Conservation (phyloP, 2,329 filamentous ascomycete genomes). For the Ophiocordyceps unilateralis region DNA sequence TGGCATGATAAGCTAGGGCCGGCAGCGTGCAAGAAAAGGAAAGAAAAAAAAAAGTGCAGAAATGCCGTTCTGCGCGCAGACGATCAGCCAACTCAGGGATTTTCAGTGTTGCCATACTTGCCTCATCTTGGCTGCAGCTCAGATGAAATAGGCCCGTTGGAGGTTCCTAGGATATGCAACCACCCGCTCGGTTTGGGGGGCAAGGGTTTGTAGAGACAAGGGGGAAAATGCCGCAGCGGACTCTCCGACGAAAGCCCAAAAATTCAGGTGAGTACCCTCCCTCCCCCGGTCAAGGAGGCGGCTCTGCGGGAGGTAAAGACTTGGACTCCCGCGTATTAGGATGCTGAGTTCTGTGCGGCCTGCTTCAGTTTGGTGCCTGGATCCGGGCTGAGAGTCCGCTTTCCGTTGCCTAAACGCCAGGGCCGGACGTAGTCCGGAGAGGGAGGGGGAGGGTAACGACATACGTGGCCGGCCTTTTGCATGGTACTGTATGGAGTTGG, state of each 20-base stretch:
- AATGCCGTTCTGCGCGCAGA: background rate
- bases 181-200: background rate
- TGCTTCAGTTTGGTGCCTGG: no score
- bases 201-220: background rate
- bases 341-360: no score
- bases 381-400: no score
- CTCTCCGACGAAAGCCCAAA: background rate
- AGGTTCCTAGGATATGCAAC: background rate
- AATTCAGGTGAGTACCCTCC: no score
- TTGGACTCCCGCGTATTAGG: no score
- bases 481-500: background rate
- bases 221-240: background rate
- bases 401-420: no score
- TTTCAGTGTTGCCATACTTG: background rate
- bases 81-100: no score
- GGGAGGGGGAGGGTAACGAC: background rate
- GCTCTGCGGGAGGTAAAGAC: no score
- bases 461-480: background rate
- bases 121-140: background rate
- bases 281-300: no score
- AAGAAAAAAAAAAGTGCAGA: background rate
- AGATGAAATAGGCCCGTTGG: background rate
- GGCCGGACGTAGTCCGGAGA: no score
- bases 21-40: no score
- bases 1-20: background rate